These are phyloP conservation scores for Nicotiana otophora DNA, from an alignment of 257 asterid genomes.

Conservation along the genomic window DNA sequence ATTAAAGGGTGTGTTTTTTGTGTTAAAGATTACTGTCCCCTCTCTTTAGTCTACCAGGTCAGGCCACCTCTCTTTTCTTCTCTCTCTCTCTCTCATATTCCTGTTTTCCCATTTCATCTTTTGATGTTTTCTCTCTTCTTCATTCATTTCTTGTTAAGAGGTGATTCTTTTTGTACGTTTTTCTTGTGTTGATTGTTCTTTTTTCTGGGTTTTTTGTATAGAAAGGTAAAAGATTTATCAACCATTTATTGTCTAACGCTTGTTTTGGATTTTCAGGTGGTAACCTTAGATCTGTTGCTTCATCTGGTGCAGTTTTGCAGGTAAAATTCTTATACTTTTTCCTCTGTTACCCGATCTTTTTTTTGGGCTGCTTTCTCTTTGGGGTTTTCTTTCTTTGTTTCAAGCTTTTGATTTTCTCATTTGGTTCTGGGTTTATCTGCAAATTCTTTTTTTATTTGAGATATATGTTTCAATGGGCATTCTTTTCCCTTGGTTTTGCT, in stretches of 20 bases:
- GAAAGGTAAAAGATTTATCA: background rate
- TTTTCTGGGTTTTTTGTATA: background rate
- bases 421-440: slow-evolving; percentile 15
- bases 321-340: slow-evolving; percentile 25
- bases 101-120: slow-evolving; percentile 10
- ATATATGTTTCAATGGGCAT: background rate
- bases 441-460: background rate
- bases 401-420: background rate
- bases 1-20: slow-evolving; percentile 3
- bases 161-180: background rate
- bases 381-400: background rate
- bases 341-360: background rate
- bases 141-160: slow-evolving; percentile 10
- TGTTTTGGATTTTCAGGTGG: slow-evolving; percentile 45
- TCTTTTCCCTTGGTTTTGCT: background rate
- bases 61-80: slow-evolving; percentile 10
- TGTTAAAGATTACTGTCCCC: slow-evolving; percentile 9
- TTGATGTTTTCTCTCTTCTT: slow-evolving; percentile 22
- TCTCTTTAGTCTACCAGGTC: slow-evolving; percentile 16
- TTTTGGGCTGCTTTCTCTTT: slow-evolving; percentile 11
- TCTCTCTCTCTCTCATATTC: slow-evolving; percentile 3
- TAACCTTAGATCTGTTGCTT: slow-evolving; percentile 54
- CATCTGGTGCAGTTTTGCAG: slow-evolving; percentile 44
- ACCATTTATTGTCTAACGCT: slow-evolving; percentile 14
- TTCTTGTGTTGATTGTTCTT: slow-evolving; percentile 9